Evolutionary conservation across 345 rosid genomes (phyloP).

Genomic region (Eucalyptus regnans): DNA sequence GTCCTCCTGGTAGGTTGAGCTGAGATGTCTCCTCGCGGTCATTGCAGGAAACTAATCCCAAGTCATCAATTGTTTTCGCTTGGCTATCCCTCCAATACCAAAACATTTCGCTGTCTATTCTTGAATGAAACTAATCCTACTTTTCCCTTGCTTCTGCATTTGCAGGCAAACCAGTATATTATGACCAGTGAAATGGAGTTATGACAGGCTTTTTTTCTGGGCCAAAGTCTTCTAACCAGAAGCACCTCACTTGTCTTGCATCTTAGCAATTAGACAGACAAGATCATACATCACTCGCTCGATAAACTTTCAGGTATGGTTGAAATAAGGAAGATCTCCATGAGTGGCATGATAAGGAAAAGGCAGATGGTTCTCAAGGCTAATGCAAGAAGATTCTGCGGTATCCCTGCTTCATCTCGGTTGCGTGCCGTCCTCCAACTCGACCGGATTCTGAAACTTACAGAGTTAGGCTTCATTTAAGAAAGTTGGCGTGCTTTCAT

Average conservation of each 20-base stretch:
- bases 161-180: background rate
- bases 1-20: background rate
- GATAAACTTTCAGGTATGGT: background rate
- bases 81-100: background rate
- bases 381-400: background rate
- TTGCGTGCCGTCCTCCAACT: conserved; percentile 74
- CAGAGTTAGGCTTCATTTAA: background rate
- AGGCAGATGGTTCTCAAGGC: background rate
- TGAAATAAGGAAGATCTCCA: background rate
- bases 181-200: background rate
- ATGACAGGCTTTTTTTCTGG: conserved; percentile 32
- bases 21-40: background rate
- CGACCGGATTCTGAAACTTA: conserved; percentile 52
- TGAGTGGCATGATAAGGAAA: background rate
- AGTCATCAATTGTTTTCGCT: background rate
- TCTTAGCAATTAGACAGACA: conserved; percentile 25
- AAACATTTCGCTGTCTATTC: background rate
- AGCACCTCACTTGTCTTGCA: conserved; percentile 88
- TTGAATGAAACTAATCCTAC: background rate
- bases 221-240: conserved; percentile 46
- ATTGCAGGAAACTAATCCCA: background rate
- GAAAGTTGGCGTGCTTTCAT: background rate
- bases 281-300: background rate
- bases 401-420: conserved; percentile 75
- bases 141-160: background rate